Evolutionary conservation across 2,329 filamentous ascomycete species (phyloP).

Genomic region (Alternaria sp.): DNA sequence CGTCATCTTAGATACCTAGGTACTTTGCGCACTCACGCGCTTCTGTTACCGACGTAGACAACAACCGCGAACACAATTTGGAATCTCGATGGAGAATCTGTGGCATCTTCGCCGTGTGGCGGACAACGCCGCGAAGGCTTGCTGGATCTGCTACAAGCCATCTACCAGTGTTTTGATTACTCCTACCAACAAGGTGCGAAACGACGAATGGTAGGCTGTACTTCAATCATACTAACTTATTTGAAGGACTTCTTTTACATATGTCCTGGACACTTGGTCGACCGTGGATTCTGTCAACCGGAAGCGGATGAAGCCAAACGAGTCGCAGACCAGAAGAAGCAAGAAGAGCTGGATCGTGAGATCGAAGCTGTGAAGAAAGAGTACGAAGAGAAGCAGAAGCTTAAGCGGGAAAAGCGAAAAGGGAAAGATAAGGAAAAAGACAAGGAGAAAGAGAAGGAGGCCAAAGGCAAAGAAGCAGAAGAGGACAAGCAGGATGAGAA

Average conservation of each 20-base stretch:
- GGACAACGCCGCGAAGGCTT: conserved; percentile 80
- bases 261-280: conserved; percentile 81
- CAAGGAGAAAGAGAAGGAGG: conserved; percentile 66
- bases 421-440: conserved; percentile 60
- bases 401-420: conserved; percentile 60
- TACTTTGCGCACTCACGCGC: not conserved
- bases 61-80: not conserved
- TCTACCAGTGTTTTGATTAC: conserved; percentile 87
- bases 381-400: conserved; percentile 61
- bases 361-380: conserved; percentile 58
- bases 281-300: conserved; percentile 76
- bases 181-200: conserved; percentile 79
- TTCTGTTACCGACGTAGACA: not conserved
- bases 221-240: not conserved
- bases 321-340: conserved; percentile 60
- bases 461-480: conserved; percentile 66
- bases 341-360: conserved; percentile 56
- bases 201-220: not conserved
- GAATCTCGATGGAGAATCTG: conserved; percentile 67
- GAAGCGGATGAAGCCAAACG: conserved; percentile 73
- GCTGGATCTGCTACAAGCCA: conserved; percentile 90
- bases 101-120: conserved; percentile 89
- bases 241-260: conserved; percentile 87
- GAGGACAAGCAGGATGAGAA: conserved; percentile 69
- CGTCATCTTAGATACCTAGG: not conserved